A percentile compares a stretch with the other conserved stretches of the same genome.
These are phyloP conservation scores for Symbiotaphrina buchneri DNA, from an alignment of 495 filamentous ascomycete genomes.

Conservation along the genomic window DNA sequence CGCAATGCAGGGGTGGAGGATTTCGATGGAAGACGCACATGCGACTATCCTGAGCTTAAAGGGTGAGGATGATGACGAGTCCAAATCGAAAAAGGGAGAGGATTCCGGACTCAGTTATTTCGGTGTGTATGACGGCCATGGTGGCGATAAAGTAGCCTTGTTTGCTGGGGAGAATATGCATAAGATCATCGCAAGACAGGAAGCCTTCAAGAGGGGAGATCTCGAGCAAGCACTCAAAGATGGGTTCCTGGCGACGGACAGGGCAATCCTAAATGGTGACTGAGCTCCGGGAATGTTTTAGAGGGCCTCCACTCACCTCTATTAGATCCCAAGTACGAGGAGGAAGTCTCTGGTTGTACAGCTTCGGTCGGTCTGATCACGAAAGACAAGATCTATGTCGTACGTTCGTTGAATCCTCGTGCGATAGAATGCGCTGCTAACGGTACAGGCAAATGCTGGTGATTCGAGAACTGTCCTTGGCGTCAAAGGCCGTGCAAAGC, in stretches of 20 bases:
- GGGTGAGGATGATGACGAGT: slow-evolving; percentile 28
- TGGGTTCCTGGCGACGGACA: slow-evolving; percentile 87
- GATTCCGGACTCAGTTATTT: slow-evolving; percentile 63
- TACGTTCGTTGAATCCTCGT: slow-evolving; percentile 23
- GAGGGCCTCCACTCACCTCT: slow-evolving; percentile 7
- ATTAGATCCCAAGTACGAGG: slow-evolving; percentile 83
- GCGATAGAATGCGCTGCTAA: slow-evolving; percentile 7
- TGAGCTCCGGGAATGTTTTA: slow-evolving; percentile 7
- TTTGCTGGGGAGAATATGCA: slow-evolving; percentile 87
- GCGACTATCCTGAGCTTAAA: slow-evolving; percentile 73
- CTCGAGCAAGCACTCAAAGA: slow-evolving; percentile 94
- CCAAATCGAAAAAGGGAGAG: slow-evolving; percentile 33
- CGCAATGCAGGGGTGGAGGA: slow-evolving; percentile 98
- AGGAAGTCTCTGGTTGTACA: slow-evolving; percentile 95
- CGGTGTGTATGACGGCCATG: slow-evolving; percentile 94
- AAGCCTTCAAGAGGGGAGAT: slow-evolving; percentile 73
- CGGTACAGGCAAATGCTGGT: slow-evolving; percentile 68
- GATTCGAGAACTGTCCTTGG: slow-evolving; percentile 88
- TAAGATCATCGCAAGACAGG: slow-evolving; percentile 83
- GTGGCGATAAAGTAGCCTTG: slow-evolving; percentile 84
- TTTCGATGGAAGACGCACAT: slow-evolving; percentile 97
- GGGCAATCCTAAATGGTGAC: slow-evolving; percentile 85
- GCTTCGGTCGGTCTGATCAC: slow-evolving; percentile 77
- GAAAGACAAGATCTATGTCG: slow-evolving; percentile 82
- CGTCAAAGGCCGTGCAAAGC: slow-evolving; percentile 89